These are phyloP conservation scores for Entonaema liquescens DNA, from an alignment of 495 filamentous ascomycete species.

Conservation along the genomic window DNA sequence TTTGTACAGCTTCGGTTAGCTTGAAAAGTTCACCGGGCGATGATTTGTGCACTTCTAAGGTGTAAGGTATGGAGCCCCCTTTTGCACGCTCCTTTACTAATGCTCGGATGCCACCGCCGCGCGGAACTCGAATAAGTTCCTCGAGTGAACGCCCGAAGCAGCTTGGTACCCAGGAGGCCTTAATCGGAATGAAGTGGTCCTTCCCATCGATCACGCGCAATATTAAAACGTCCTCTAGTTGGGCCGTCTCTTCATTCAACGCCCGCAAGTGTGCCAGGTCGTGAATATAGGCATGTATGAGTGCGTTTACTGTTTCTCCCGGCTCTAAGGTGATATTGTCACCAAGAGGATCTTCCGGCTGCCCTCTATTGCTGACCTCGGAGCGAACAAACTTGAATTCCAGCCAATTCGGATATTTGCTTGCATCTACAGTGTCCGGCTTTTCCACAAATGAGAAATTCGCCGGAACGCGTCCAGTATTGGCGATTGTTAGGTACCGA, in stretches of 20 bases:
- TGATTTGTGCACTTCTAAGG: slow-evolving; percentile 54
- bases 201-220: slow-evolving; percentile 85
- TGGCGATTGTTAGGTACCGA: slow-evolving; percentile 82
- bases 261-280: slow-evolving; percentile 68
- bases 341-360: slow-evolving; percentile 34
- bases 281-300: slow-evolving; percentile 70
- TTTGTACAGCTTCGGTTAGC: slow-evolving; percentile 84
- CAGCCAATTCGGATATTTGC: slow-evolving; percentile 67
- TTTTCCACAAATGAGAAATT: slow-evolving; percentile 78
- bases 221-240: slow-evolving; percentile 86
- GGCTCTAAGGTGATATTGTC: slow-evolving; percentile 62
- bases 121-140: slow-evolving; percentile 84
- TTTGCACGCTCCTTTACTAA: slow-evolving; percentile 46
- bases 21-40: slow-evolving; percentile 85
- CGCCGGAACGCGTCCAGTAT: slow-evolving; percentile 83
- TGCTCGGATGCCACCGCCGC: slow-evolving; percentile 69
- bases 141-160: slow-evolving; percentile 84
- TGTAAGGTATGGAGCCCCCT: slow-evolving; percentile 54
- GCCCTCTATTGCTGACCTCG: slow-evolving; percentile 7
- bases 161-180: slow-evolving; percentile 79
- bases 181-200: slow-evolving; percentile 89
- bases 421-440: slow-evolving; percentile 59
- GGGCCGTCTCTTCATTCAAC: slow-evolving; percentile 72
- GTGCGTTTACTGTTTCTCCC: slow-evolving; percentile 78
- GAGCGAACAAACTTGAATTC: slow-evolving; percentile 66